Evolutionary conservation across 495 filamentous ascomycete genomes (phyloP).

Genomic region (Daldinia bambusicola): DNA sequence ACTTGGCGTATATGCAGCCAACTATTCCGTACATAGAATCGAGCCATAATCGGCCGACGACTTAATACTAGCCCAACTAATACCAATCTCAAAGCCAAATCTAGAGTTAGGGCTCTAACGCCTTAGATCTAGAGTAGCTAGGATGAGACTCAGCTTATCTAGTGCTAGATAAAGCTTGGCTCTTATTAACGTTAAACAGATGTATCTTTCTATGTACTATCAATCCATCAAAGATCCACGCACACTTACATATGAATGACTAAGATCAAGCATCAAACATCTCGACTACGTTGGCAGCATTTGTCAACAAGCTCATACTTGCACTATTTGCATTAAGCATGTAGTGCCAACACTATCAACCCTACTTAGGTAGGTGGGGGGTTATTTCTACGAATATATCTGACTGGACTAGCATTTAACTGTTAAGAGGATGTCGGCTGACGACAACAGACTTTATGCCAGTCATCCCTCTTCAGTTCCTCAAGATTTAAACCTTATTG

Average conservation of each 20-base stretch:
- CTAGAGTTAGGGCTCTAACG: constrained; percentile 6
- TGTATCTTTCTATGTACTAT: neutral
- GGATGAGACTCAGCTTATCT: neutral
- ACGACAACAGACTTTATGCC: constrained; percentile 5
- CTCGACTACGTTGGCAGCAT: neutral
- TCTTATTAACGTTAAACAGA: neutral
- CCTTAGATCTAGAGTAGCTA: neutral
- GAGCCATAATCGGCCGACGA: constrained; percentile 3
- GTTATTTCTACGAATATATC: neutral
- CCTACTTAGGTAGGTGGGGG: neutral
- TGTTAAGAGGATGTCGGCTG: constrained; percentile 20
- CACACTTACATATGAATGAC: neutral
- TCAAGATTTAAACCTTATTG: constrained; percentile 1
- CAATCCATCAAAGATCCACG: too few species aligned
- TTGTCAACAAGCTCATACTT: neutral
- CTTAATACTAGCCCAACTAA: constrained; percentile 6
- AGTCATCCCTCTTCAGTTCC: neutral
- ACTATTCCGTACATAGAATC: neutral
- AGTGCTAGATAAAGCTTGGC: constrained; percentile 12
- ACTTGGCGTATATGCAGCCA: neutral
- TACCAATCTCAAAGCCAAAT: neutral
- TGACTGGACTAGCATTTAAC: constrained; percentile 12
- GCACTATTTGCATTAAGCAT: neutral
- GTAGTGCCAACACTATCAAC: neutral
- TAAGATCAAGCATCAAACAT: neutral